phyloP scores from a whole-genome alignment of 768 basidiomycete genomes.

The Russula vinacea region DNA sequence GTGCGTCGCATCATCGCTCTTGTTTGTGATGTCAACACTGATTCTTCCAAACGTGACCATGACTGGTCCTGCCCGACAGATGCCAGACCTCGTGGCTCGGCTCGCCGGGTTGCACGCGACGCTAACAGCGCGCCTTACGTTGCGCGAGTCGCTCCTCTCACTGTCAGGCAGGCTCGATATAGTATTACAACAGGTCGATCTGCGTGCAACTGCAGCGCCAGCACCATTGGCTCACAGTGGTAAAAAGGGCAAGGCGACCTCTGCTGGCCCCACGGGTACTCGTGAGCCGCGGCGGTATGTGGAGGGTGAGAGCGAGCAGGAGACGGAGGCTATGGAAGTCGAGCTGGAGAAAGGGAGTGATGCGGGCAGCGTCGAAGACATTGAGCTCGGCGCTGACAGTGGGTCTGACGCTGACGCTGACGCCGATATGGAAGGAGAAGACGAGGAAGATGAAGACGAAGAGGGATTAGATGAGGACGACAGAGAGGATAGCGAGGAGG shows the following conservation, averaged over 20 bases:
- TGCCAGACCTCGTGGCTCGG: slow-evolving; percentile 87
- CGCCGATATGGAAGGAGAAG: slow-evolving; percentile 47
- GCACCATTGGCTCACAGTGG: slow-evolving; percentile 46
- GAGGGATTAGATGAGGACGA: slow-evolving; percentile 49
- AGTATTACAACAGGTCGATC: slow-evolving; percentile 89
- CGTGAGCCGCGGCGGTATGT: slow-evolving; percentile 49
- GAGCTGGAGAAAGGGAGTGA: slow-evolving; percentile 64
- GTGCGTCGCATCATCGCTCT: slow-evolving; percentile 44
- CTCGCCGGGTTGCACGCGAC: slow-evolving; percentile 82
- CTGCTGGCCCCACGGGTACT: slow-evolving; percentile 38
- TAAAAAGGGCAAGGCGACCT: slow-evolving; percentile 38
- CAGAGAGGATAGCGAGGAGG: slow-evolving; percentile 56
- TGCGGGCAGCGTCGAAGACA: slow-evolving; percentile 73
- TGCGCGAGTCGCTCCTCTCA: slow-evolving; percentile 82
- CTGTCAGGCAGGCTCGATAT: slow-evolving; percentile 90
- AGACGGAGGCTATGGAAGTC: slow-evolving; percentile 44
- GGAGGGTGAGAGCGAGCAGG: slow-evolving; percentile 77
- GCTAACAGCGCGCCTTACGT: slow-evolving; percentile 69
- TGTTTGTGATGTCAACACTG: slow-evolving; percentile 13
- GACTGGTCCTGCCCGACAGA: slow-evolving; percentile 45
- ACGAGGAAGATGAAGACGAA: slow-evolving; percentile 51
- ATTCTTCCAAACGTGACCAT: slow-evolving; percentile 4
- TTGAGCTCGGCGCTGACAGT: slow-evolving; percentile 67
- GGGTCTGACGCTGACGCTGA: slow-evolving; percentile 50
- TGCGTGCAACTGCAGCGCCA: slow-evolving; percentile 73